phyloP scores from a whole-genome alignment of 768 basidiomycete species.

The Podaxis sp. region DNA sequence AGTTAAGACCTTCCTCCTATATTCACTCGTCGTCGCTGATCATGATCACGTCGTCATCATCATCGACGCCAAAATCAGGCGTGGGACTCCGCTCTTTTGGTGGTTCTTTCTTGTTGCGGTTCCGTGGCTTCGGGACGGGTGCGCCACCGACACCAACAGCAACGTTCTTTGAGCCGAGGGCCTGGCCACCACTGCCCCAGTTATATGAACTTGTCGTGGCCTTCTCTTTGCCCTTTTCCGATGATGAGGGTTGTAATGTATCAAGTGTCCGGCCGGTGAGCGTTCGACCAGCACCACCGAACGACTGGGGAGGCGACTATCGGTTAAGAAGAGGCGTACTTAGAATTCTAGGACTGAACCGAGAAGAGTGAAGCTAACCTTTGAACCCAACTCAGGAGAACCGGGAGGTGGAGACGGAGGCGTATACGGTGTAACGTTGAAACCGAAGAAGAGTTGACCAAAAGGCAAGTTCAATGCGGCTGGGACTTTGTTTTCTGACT shows the following conservation, averaged over 20 bases:
- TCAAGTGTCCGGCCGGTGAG: constrained; percentile 53
- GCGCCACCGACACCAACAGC: constrained; percentile 58
- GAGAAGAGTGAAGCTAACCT: constrained; percentile 22
- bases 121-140: constrained; percentile 43
- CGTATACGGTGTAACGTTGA: constrained; percentile 70
- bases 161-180: constrained; percentile 42
- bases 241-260: constrained; percentile 28
- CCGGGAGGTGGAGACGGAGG: constrained; percentile 42
- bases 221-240: constrained; percentile 55
- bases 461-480: constrained; percentile 88
- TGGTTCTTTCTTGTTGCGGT: constrained; percentile 37
- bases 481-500: constrained; percentile 76
- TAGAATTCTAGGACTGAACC: constrained; percentile 1
- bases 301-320: constrained; percentile 44
- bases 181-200: constrained; percentile 51
- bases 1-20: constrained; percentile 8
- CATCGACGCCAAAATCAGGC: constrained; percentile 85
- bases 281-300: constrained; percentile 67
- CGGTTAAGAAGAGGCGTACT: not conserved
- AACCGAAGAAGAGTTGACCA: constrained; percentile 97
- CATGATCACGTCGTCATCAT: constrained; percentile 82
- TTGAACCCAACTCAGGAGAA: constrained; percentile 30
- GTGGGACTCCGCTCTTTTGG: constrained; percentile 58
- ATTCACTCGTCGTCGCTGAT: constrained; percentile 64
- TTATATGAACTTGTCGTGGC: constrained; percentile 35